Percentiles rank a stretch among this genome's conserved stretches.
These are phyloP conservation scores for Friedmanniomyces endolithicus DNA, from an alignment of 495 filamentous ascomycete genomes.

Conservation along the genomic window DNA sequence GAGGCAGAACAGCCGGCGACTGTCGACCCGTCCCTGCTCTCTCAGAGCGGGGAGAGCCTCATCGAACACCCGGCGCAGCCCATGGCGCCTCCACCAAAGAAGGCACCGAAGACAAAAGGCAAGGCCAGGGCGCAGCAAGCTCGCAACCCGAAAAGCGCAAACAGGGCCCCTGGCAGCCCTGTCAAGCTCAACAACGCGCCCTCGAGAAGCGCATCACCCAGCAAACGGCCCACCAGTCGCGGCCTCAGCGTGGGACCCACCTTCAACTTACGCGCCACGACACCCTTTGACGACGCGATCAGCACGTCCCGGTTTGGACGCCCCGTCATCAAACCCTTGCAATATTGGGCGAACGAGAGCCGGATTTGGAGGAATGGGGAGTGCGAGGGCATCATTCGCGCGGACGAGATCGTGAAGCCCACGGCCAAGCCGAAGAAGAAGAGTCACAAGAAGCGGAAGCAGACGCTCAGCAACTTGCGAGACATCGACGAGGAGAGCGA, in stretches of 20 bases:
- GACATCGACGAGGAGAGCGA: slow-evolving; percentile 35
- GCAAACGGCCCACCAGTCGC: slow-evolving; percentile 2
- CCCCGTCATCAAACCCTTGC: slow-evolving; percentile 58
- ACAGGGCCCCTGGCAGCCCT: neutral
- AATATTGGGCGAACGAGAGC: slow-evolving; percentile 76
- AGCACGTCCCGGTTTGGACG: slow-evolving; percentile 45
- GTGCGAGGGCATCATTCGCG: slow-evolving; percentile 64
- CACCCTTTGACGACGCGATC: slow-evolving; percentile 40
- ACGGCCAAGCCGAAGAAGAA: slow-evolving; percentile 21
- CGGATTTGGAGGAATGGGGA: slow-evolving; percentile 53
- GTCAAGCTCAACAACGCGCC: slow-evolving; percentile 13
- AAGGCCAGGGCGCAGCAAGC: slow-evolving; percentile 2
- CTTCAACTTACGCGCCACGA: slow-evolving; percentile 59
- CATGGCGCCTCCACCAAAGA: neutral
- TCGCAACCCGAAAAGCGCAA: slow-evolving; percentile 8
- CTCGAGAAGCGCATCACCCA: neutral
- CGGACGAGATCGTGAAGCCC: slow-evolving; percentile 43
- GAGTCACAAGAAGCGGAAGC: slow-evolving; percentile 34
- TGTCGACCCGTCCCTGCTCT: slow-evolving; percentile 11
- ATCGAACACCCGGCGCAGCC: neutral
- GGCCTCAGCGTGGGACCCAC: slow-evolving; percentile 31
- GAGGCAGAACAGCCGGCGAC: neutral
- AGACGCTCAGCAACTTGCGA: slow-evolving; percentile 10
- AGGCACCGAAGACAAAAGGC: slow-evolving; percentile 1
- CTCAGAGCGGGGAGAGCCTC: neutral